Conservation (phyloP, 108 stramenopile genomes). For the Nitzschia sp. region DNA sequence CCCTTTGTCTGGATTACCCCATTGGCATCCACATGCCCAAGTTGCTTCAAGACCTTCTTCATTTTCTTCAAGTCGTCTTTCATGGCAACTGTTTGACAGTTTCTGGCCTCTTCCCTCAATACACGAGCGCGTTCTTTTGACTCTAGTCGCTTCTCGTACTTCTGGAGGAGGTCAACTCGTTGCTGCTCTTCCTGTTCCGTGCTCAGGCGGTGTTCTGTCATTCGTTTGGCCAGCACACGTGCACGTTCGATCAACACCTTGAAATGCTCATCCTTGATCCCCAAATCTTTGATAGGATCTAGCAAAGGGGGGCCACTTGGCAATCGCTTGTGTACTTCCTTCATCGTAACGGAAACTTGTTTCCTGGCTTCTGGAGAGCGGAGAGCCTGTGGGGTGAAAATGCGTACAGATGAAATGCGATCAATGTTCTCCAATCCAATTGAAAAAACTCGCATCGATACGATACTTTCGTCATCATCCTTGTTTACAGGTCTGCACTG, state of each 20-base stretch:
- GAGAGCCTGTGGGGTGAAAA: conserved; percentile 76
- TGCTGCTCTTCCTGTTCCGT: conserved; percentile 55
- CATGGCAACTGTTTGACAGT: conserved; percentile 89
- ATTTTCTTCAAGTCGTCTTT: conserved; percentile 93
- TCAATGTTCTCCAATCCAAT: conserved; percentile 77
- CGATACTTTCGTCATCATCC: conserved; percentile 54
- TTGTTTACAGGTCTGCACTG: conserved; percentile 60
- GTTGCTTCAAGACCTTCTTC: conserved; percentile 91
- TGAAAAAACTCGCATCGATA: conserved; percentile 75
- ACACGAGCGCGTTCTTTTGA: conserved; percentile 68
- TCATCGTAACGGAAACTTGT: conserved; percentile 59
- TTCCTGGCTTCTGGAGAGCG: conserved; percentile 59
- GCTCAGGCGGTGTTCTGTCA: conserved; percentile 51
- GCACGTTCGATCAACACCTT: conserved; percentile 82
- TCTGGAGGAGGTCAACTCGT: conserved; percentile 46
- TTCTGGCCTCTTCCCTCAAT: conserved; percentile 72
- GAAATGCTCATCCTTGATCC: conserved; percentile 72
- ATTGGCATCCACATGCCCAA: conserved; percentile 92
- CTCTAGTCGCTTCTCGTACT: conserved; percentile 67
- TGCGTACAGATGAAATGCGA: conserved; percentile 76
- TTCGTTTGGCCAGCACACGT: conserved; percentile 56
- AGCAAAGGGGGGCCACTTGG: conserved; percentile 86
- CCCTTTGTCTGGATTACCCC: conserved; percentile 98
- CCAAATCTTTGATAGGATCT: conserved; percentile 90
- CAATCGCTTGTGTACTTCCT: conserved; percentile 79